Evolutionary conservation across 202 grass and related monocot genomes (phyloP), one percentile per base, ranked within the genome.

Genomic region (Dendrocalamus latiflorus): DNA sequence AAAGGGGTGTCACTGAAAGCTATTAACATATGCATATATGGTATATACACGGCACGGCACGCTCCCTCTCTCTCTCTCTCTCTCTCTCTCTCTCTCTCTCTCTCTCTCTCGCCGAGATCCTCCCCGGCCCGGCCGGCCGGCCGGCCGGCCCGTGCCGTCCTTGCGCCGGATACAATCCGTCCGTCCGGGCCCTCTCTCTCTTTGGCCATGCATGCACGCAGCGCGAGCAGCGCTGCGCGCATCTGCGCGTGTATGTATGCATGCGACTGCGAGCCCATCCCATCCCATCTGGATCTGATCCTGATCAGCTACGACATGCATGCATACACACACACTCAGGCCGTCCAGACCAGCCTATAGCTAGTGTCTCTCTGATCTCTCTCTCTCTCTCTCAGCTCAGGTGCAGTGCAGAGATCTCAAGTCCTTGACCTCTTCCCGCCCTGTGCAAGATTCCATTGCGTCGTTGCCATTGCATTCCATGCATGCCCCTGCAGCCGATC

Each of bases 391-490:
- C 14, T 39, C 5, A 0, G 74, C 42, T 39, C 14, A 0, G 74
- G 25, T 64, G 55, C 45, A 65, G 73, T n/a, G 65, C 68, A 83
- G 79, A 73, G 83, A 86, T 86, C 74, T 90, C 74, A 68, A 86
- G 74, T 62, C 67, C 83, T 90, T 86, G 88, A 86, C 74, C 59
- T 68, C 79, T 86, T 74, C 73, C 54, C 38, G 34, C 68, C 14
- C 50, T 90, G 88, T 83, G 42, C 83, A 78, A 90, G 88, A 86
- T 86, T 86, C 88, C 83, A 59, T 50, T 77, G 8, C 30, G 21
- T 47, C 68, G 45, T 42, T 11, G 58, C 63, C 26, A 14, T 41
- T 42, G 25, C 48, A 33, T 65, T 38, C 49, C 24, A 36, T 68
- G 39, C 16, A 25, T 55, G 8, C 37, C 57, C 21, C 25, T 14